Evolutionary conservation across 2,329 filamentous ascomycete genomes (phyloP).

Genomic region (Fusarium armeniacum): DNA sequence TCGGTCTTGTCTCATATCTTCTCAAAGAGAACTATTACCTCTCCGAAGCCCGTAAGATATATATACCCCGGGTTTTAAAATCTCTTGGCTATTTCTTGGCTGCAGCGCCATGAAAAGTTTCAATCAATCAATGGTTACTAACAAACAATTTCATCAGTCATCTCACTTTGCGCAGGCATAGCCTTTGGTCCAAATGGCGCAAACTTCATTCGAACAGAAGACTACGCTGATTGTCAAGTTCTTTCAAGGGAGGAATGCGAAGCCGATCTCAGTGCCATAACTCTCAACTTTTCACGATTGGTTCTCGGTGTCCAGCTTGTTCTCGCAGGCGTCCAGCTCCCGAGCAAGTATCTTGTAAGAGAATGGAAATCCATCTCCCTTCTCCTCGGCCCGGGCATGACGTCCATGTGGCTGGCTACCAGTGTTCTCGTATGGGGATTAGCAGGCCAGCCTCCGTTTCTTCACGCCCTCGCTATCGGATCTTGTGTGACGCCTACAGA

Average conservation of each 20-base stretch:
- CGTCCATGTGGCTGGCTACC: constrained; percentile 87
- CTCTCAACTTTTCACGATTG: constrained; percentile 85
- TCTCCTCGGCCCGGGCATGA: constrained; percentile 87
- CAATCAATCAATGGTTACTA: not conserved
- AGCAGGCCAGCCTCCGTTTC: constrained; percentile 77
- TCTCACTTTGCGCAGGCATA: constrained; percentile 84
- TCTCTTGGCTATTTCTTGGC: constrained; percentile 31
- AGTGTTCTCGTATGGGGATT: constrained; percentile 83
- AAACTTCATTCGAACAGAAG: constrained; percentile 79
- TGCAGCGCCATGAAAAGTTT: not conserved
- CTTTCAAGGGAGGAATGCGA: constrained; percentile 50
- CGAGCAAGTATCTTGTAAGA: constrained; percentile 81
- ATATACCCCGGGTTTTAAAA: not conserved
- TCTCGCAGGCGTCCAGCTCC: constrained; percentile 88
- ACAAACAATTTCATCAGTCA: constrained; percentile 67
- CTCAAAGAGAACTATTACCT: constrained; percentile 92
- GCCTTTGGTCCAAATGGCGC: constrained; percentile 82
- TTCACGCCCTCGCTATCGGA: constrained; percentile 84
- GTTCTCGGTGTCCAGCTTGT: constrained; percentile 93
- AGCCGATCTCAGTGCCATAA: constrained; percentile 76
- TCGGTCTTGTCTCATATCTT: constrained; percentile 89
- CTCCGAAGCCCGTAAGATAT: constrained; percentile 83
- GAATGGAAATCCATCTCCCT: constrained; percentile 83
- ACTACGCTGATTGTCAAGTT: constrained; percentile 72
- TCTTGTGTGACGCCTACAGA: constrained; percentile 95